Base-by-base conservation (phyloP, 805 yeast species). In the Ogataea sp. region DNA sequence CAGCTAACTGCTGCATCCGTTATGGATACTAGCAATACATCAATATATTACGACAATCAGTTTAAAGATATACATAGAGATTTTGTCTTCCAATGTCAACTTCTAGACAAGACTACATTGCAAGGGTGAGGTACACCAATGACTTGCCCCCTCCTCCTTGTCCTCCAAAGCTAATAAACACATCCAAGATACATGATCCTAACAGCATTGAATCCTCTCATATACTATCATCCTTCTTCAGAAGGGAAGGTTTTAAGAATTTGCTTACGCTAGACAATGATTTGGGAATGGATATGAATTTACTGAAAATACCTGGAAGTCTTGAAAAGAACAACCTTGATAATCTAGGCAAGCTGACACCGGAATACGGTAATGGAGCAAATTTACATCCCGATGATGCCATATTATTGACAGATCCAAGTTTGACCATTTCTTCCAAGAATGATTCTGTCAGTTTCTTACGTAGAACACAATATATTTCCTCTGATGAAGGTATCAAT, bases 71-170 rank as follows among this genome's bases (percentile, higher is more conserved):
- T n/a, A n/a, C n/a, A n/a, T n/a, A n/a, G n/a, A n/a, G n/a, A n/a
- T n/a, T n/a, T n/a, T n/a, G n/a, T n/a, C n/a, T n/a, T n/a, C n/a
- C n/a, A 15, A 28, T 28, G 31, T 28, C 21, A 6, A 30, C 3
- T 4, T 23, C 57, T 45, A 75, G 79, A 56, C 89, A 82, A 55
- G 89, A 83, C 41, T 83, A 80, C 53, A 78, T 83, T 40, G 94
- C 95, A 34, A 81, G 83, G 49, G 75, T 83, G 39, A 74, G 95
- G 53, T 90, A 88, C 59, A 76, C 76, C 43, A 93, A 93, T 58
- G 83, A 78, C 52, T 68, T 93, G 20, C 98, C 98, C 6, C 89
- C 96, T 2, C 97, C 97, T 9, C 83, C 90, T 20, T 71, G 93
- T 44, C 87, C 95, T 34, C 97, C 98, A 24, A 86, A 83, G 57